Percentiles rank a stretch among this genome's conserved stretches.
phyloP scores from a whole-genome alignment of 2,329 filamentous ascomycete genomes.

The Fusarium sp. region DNA sequence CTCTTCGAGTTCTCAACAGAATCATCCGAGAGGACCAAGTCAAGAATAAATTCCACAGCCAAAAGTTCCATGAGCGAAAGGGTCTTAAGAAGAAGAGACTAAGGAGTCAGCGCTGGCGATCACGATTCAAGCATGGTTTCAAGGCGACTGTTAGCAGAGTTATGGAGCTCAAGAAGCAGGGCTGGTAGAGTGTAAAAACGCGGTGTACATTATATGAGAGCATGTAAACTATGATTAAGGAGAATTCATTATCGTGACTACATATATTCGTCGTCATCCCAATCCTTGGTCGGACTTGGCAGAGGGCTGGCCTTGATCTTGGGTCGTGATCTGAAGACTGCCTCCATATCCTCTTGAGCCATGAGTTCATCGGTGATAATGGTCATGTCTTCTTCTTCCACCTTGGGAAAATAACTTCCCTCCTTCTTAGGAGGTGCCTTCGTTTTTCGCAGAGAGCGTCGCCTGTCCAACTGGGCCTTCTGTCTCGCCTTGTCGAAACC shows the following conservation, averaged over 20 bases:
- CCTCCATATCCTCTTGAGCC: constrained; percentile 78
- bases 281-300: constrained; percentile 58
- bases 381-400: constrained; percentile 56
- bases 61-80: constrained; percentile 79
- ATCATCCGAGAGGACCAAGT: constrained; percentile 65
- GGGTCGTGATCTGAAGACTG: constrained; percentile 86
- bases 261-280: constrained; percentile 43
- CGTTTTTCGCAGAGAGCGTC: constrained; percentile 60
- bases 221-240: constrained; percentile 35
- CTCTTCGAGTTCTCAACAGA: constrained; percentile 55
- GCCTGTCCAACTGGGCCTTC: constrained; percentile 68
- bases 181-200: constrained; percentile 68
- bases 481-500: constrained; percentile 70
- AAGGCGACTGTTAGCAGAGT: constrained; percentile 71
- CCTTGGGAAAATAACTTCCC: constrained; percentile 58
- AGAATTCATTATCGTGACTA: constrained; percentile 31
- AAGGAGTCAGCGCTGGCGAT: constrained; percentile 74
- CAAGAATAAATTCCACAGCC: constrained; percentile 62
- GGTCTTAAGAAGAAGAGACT: constrained; percentile 83
- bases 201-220: constrained; percentile 44
- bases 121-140: constrained; percentile 76
- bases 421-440: constrained; percentile 54
- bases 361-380: constrained; percentile 77
- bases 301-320: constrained; percentile 81
- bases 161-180: constrained; percentile 76